Percentiles rank a stretch among this genome's conserved stretches.
Conservation (phyloP, 1,139 yeast species). For the Pichia cactophila region DNA sequence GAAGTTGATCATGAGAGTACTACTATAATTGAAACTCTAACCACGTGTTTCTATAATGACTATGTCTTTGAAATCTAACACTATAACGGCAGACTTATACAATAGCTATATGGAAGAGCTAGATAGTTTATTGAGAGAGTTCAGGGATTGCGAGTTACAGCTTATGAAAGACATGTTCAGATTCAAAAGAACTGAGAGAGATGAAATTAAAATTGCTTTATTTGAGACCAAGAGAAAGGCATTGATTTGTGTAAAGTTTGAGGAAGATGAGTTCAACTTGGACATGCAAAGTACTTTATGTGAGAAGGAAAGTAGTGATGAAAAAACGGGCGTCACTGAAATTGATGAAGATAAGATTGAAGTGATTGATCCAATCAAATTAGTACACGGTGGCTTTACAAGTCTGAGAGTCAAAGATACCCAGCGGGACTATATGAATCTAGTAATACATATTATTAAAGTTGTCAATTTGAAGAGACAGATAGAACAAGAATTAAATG, state of each 20-base stretch:
- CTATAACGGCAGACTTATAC: conserved; percentile 3
- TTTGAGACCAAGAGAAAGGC: conserved; percentile 7
- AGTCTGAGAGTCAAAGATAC: conserved; percentile 17
- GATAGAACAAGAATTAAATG: conserved; percentile 2
- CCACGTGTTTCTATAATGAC: not conserved
- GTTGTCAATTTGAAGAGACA: conserved; percentile 11
- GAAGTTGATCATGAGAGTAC: no score
- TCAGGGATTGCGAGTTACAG: conserved; percentile 1
- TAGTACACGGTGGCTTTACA: conserved; percentile 24
- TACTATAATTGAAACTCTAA: no score
- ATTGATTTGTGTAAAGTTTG: not conserved
- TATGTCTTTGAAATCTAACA: not conserved
- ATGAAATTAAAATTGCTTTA: conserved; percentile 11
- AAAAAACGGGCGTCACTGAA: not conserved
- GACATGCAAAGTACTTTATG: not conserved
- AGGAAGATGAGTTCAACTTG: not conserved
- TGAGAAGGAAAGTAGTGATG: not conserved
- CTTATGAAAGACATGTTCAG: conserved; percentile 2
- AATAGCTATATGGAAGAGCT: conserved; percentile 6
- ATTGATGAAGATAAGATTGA: conserved; percentile 1
- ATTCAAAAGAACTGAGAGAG: conserved; percentile 12
- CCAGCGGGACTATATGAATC: conserved; percentile 12
- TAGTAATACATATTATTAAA: conserved; percentile 10
- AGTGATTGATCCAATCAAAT: conserved; percentile 19
- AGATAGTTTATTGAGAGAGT: not conserved